phyloP scores from a whole-genome alignment of 345 rosid species.

The Ceriops decandra region DNA sequence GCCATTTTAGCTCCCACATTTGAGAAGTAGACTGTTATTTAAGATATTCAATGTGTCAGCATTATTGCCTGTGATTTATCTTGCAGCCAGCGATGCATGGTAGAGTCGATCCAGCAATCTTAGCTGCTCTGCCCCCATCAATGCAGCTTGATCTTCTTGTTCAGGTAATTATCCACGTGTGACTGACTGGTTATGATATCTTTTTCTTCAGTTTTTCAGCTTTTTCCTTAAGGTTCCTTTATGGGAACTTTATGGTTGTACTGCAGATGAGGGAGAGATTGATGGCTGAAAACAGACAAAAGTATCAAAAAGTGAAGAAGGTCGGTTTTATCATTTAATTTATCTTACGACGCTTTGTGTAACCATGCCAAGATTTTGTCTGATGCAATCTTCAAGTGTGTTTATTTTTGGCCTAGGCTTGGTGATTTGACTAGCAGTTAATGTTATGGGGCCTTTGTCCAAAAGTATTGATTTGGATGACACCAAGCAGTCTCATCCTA shows the following conservation, averaged over 20 bases:
- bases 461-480: neutral
- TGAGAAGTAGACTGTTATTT: neutral
- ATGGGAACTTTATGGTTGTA: constrained; percentile 14
- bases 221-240: neutral
- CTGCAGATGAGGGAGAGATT: constrained; percentile 86
- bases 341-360: neutral
- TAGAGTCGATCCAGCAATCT: constrained; percentile 74
- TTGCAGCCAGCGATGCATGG: constrained; percentile 57
- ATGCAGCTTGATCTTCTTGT: constrained; percentile 89
- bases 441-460: neutral
- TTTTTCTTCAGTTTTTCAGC: constrained; percentile 12
- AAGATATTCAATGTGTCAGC: neutral
- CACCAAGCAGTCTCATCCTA: neutral
- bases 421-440: neutral
- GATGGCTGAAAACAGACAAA: constrained; percentile 96
- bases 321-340: constrained; percentile 33
- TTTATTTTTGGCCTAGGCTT: neutral
- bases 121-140: constrained; percentile 87
- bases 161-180: constrained; percentile 44
- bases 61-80: constrained; percentile 5
- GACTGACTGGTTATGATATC: constrained; percentile 10
- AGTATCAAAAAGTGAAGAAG: constrained; percentile 95
- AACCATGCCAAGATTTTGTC: neutral
- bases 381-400: neutral
- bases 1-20: too few species aligned